These are phyloP conservation scores for Teratosphaeria gauchensis DNA, from an alignment of 2,329 filamentous ascomycete genomes.

Conservation along the genomic window DNA sequence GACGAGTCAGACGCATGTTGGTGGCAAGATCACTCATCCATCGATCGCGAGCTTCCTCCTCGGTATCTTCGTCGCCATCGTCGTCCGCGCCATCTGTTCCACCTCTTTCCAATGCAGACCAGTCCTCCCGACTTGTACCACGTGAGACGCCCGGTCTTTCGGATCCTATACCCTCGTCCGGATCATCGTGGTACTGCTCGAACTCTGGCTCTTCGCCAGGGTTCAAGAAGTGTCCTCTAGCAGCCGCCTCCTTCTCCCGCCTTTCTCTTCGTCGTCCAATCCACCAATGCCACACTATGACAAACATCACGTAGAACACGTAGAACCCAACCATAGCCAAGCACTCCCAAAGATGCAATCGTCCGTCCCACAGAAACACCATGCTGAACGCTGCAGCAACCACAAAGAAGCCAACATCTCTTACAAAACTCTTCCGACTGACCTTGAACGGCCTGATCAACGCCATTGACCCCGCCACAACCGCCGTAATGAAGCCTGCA, in stretches of 20 bases:
- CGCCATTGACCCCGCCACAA: constrained; percentile 95
- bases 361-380: constrained; percentile 75
- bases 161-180: constrained; percentile 36
- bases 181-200: constrained; percentile 42
- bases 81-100: constrained; percentile 43
- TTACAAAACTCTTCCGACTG: constrained; percentile 76
- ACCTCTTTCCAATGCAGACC: constrained; percentile 50
- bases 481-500: constrained; percentile 89
- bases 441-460: constrained; percentile 92
- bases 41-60: constrained; percentile 53
- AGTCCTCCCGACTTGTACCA: constrained; percentile 51
- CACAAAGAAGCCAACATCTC: constrained; percentile 89
- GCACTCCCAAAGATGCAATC: constrained; percentile 81
- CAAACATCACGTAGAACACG: constrained; percentile 74
- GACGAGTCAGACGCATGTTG: constrained; percentile 81
- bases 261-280: constrained; percentile 52
- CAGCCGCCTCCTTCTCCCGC: constrained; percentile 58
- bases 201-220: constrained; percentile 50
- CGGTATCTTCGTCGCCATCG: constrained; percentile 44
- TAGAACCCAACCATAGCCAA: constrained; percentile 86
- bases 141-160: constrained; percentile 31
- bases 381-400: constrained; percentile 79
- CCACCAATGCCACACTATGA: constrained; percentile 90
- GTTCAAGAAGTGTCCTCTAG: constrained; percentile 63
- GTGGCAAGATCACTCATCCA: constrained; percentile 74